Base-by-base conservation (phyloP, 257 asterid species). In the Primulina tabacum region DNA sequence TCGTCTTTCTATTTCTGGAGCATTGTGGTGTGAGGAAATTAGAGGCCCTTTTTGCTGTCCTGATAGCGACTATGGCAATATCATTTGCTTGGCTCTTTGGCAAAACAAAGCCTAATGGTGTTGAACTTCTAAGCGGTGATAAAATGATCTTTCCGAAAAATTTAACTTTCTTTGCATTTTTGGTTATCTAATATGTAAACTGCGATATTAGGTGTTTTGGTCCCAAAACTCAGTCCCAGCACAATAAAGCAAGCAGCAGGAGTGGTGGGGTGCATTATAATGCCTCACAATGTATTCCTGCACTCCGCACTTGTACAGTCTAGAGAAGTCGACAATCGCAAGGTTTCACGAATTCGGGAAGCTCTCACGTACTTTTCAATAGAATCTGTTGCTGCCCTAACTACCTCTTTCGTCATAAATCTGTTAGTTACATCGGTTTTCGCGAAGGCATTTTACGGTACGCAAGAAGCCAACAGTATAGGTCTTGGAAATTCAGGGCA, bases 31-130 rank as follows among this genome's bases (percentile, higher is more conserved):
- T 89, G 79, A 67, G 93, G 79, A 89, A 89, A 76, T 60, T 87
- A 68, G 96, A 89, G 77, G 96, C 96, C 18, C 96, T 89, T 71
- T 87, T 89, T 62, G 96, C 93, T 6, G 73, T 85, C 21, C 91
- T 89, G 37, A 89, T 89, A 60, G 96, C 96, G 63, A 76, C 75
- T 11, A 89, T 89, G 96, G 93, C 87, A 0, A 8, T 87, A 69
- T 85, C 96, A 11, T 89, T 89, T 60, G 96, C 93, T 0, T 89
- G 96, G 96, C 80, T 89, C 87, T 89, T 89, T 72, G 93, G 96
- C 0, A 90, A 89, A 60, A 87, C 96, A 6, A 89, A 89, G 79
- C 93, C 93, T 35, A 71, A 73, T 75, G 93, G 91, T 2, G 68
- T 76, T n/a, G 86, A 89, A 60, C 93, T 89, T 77, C 66, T 87